phyloP scores from a whole-genome alignment of 2,329 filamentous ascomycete species.

The Cladosporium sp. region DNA sequence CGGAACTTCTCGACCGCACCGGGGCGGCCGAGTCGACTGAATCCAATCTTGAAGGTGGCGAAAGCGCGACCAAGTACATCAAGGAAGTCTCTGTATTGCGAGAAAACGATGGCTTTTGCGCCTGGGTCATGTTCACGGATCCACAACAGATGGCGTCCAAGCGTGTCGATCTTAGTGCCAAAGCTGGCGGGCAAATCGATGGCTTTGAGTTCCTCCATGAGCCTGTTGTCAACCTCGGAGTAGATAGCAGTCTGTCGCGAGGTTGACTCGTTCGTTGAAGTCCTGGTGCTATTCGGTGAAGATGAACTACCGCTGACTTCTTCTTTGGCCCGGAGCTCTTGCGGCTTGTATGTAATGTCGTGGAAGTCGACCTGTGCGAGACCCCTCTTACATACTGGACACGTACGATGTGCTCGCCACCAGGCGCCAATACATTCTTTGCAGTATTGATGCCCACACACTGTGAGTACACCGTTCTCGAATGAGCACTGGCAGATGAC shows the following conservation, averaged over 20 bases:
- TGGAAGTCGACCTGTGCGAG: slow-evolving; percentile 68
- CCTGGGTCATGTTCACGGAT: slow-evolving; percentile 78
- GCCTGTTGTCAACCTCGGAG: slow-evolving; percentile 65
- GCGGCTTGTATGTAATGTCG: slow-evolving; percentile 77
- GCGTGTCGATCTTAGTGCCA: slow-evolving; percentile 82
- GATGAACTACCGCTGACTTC: slow-evolving; percentile 34
- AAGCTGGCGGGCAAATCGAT: slow-evolving; percentile 69
- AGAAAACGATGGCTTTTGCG: slow-evolving; percentile 90
- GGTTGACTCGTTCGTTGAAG: not conserved
- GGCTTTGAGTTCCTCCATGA: slow-evolving; percentile 74
- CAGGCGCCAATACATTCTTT: slow-evolving; percentile 79
- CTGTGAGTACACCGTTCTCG: slow-evolving; percentile 73
- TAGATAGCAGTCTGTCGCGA: slow-evolving; percentile 56
- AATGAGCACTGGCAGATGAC: slow-evolving; percentile 80
- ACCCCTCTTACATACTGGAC: slow-evolving; percentile 75
- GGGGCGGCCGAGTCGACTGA: slow-evolving; percentile 63
- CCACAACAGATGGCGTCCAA: slow-evolving; percentile 73
- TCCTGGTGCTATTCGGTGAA: slow-evolving; percentile 8
- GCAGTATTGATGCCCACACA: slow-evolving; percentile 90
- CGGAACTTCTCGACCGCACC: slow-evolving; percentile 74
- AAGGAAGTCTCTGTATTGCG: slow-evolving; percentile 81
- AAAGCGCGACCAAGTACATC: slow-evolving; percentile 69
- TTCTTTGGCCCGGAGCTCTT: slow-evolving; percentile 64
- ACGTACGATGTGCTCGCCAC: slow-evolving; percentile 70
- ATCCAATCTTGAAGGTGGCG: slow-evolving; percentile 66